phyloP scores from a whole-genome alignment of 805 yeast genomes.

The Barnettozyma salicaria region DNA sequence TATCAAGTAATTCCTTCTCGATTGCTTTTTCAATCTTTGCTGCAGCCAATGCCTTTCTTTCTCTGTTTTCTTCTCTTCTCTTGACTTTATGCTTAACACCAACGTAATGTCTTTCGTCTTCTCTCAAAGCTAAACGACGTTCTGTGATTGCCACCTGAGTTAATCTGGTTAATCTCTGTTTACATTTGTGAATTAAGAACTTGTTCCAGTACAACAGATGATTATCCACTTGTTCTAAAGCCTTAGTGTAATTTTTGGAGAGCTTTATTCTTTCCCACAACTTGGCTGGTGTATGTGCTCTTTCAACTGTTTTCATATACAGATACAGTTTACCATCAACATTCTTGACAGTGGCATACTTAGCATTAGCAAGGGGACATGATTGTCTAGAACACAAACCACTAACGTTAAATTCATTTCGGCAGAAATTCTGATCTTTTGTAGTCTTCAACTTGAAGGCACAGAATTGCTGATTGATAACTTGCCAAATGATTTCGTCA shows the following conservation, averaged over 20 bases:
- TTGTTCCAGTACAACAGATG: conserved; percentile 91
- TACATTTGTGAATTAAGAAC: conserved; percentile 85
- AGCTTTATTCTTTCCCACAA: conserved; percentile 93
- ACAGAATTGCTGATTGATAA: conserved; percentile 91
- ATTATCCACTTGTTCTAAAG: conserved; percentile 82
- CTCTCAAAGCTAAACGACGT: conserved; percentile 84
- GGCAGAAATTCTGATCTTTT: conserved; percentile 85
- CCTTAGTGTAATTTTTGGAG: conserved; percentile 83
- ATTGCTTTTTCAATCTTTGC: conserved; percentile 96
- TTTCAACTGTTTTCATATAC: conserved; percentile 96
- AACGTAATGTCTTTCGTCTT: conserved; percentile 88
- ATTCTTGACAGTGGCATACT: conserved; percentile 81
- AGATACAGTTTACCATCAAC: conserved; percentile 74
- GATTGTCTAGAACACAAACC: conserved; percentile 92
- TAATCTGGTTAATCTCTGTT: conserved; percentile 89
- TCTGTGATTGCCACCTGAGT: conserved; percentile 95
- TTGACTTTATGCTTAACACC: conserved; percentile 91
- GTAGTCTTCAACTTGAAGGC: conserved; percentile 88
- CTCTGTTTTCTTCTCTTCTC: conserved; percentile 90
- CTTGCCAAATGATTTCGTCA: conserved; percentile 86
- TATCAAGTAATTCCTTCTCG: conserved; percentile 88
- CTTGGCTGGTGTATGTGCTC: conserved; percentile 92
- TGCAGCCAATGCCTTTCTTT: conserved; percentile 93
- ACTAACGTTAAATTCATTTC: conserved; percentile 92
- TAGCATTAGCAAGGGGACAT: conserved; percentile 93